Conservation (phyloP, 2,329 filamentous ascomycete species). For the Penicillium sp. region DNA sequence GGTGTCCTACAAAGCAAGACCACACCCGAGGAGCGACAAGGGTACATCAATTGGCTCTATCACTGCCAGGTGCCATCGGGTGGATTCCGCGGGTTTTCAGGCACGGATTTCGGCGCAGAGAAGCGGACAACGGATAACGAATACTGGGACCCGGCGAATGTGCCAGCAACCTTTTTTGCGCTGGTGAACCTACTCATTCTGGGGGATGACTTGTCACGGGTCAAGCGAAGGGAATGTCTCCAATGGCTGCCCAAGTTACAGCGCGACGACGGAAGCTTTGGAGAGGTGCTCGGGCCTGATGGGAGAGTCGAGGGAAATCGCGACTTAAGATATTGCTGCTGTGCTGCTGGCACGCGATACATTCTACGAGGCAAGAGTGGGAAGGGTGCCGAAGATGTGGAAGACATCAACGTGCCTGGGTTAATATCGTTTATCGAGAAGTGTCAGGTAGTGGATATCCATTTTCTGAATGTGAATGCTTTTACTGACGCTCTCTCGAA, state of each 20-base stretch:
- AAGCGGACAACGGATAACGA: slow-evolving; percentile 49
- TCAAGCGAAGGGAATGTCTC: slow-evolving; percentile 64
- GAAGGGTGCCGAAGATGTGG: slow-evolving; percentile 51
- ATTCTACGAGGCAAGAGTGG: slow-evolving; percentile 64
- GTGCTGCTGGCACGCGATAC: slow-evolving; percentile 75
- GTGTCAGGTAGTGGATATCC: slow-evolving; percentile 50
- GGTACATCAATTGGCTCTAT: slow-evolving; percentile 72
- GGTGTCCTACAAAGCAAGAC: slow-evolving; percentile 56
- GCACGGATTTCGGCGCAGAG: slow-evolving; percentile 51
- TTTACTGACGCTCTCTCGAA: slow-evolving; percentile 13
- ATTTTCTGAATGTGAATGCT: neutral
- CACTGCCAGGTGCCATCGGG: slow-evolving; percentile 77
- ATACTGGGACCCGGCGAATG: slow-evolving; percentile 68
- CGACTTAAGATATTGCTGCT: slow-evolving; percentile 84
- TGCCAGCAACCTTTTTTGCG: slow-evolving; percentile 86
- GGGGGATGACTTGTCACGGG: slow-evolving; percentile 58
- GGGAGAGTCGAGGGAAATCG: slow-evolving; percentile 66
- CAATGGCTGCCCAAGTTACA: slow-evolving; percentile 72
- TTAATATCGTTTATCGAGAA: slow-evolving; percentile 66
- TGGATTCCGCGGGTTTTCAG: slow-evolving; percentile 83
- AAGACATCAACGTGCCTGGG: slow-evolving; percentile 68
- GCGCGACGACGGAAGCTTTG: slow-evolving; percentile 81
- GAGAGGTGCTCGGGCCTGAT: slow-evolving; percentile 64
- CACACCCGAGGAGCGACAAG: slow-evolving; percentile 49
- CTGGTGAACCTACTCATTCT: slow-evolving; percentile 65